Evolutionary conservation across 2,329 filamentous ascomycete species (phyloP).

Genomic region (Pseudohalonectria lignicola): DNA sequence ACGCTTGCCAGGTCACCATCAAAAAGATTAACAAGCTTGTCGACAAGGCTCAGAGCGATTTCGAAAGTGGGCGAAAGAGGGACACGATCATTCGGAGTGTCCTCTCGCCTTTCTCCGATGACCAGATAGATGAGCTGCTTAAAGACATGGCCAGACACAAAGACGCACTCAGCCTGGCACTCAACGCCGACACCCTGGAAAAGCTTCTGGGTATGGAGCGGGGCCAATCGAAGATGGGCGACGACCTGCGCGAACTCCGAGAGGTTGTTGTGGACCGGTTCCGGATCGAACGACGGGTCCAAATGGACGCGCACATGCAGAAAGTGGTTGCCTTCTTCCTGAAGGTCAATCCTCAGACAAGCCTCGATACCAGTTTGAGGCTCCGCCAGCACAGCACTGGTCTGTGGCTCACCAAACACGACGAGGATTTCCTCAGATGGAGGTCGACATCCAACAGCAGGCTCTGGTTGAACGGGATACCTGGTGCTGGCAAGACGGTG

Average conservation of each 20-base stretch:
- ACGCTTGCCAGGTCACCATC: slow-evolving; percentile 6
- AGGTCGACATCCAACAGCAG: slow-evolving; percentile 6
- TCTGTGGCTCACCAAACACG: slow-evolving; percentile 9
- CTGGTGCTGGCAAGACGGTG: slow-evolving; percentile 16
- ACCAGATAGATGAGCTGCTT: slow-evolving; percentile 9
- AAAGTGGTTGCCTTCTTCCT: slow-evolving; percentile 11
- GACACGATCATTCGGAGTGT: slow-evolving; percentile 5
- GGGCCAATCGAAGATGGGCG: slow-evolving; percentile 3
- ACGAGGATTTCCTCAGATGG: slow-evolving; percentile 10
- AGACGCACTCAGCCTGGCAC: slow-evolving; percentile 9
- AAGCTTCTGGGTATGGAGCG: slow-evolving; percentile 5
- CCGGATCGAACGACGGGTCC: slow-evolving; percentile 10
- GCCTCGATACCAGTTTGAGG: slow-evolving; percentile 9
- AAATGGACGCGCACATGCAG: slow-evolving; percentile 5
- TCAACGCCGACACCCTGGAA: slow-evolving; percentile 9
- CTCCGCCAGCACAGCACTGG: slow-evolving; percentile 13
- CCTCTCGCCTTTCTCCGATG: slow-evolving; percentile 13
- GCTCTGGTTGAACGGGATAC: slow-evolving; percentile 16
- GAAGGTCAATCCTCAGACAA: slow-evolving; percentile 12
- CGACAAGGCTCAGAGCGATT: background rate
- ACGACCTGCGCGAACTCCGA: slow-evolving; percentile 2
- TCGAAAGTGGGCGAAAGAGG: background rate
- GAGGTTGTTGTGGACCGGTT: slow-evolving; percentile 4
- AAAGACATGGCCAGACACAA: slow-evolving; percentile 11
- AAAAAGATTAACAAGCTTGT: slow-evolving; percentile 6